A percentile compares a stretch with the other conserved stretches of the same genome.
phyloP scores from a whole-genome alignment of 208 protist genomes.

The Trypanosoma theileri region DNA sequence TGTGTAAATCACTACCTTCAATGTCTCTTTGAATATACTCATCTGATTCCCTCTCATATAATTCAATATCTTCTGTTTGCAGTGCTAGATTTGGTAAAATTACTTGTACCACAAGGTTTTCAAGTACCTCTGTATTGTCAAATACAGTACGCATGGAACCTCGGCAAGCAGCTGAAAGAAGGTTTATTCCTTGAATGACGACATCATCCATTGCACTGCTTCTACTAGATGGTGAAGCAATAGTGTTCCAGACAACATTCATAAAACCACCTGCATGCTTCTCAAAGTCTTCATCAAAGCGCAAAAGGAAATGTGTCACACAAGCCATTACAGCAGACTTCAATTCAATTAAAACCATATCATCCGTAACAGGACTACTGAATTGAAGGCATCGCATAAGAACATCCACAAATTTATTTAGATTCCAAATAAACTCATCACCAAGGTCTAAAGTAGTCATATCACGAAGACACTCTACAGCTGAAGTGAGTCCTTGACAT shows the following conservation, averaged over 20 bases:
- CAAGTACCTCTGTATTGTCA: constrained; percentile 55
- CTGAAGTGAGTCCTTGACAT: constrained; percentile 48
- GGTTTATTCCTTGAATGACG: constrained; percentile 81
- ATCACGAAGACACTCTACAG: constrained; percentile 79
- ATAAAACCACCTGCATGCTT: constrained; percentile 85
- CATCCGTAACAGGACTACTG: constrained; percentile 26
- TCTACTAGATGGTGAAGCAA: constrained; percentile 59
- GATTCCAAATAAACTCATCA: constrained; percentile 92
- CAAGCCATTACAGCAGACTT: constrained; percentile 87
- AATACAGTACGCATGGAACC: constrained; percentile 83
- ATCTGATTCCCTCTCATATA: constrained; percentile 93
- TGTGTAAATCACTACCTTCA: constrained; percentile 95
- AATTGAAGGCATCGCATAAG: constrained; percentile 61
- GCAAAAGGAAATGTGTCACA: constrained; percentile 89
- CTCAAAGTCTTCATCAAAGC: constrained; percentile 95
- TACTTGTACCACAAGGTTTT: constrained; percentile 89
- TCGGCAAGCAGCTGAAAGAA: constrained; percentile 88
- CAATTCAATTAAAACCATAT: constrained; percentile 49
- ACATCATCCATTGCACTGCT: constrained; percentile 74
- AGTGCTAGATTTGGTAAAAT: constrained; percentile 94
- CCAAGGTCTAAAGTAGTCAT: constrained; percentile 92
- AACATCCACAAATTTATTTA: constrained; percentile 66
- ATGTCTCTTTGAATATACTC: constrained; percentile 97
- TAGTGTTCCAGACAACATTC: constrained; percentile 81
- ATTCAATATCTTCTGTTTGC: constrained; percentile 89